Evolutionary conservation across 1,284 basidiomycete genomes (phyloP).

Genomic region (Puccinia polysora): DNA sequence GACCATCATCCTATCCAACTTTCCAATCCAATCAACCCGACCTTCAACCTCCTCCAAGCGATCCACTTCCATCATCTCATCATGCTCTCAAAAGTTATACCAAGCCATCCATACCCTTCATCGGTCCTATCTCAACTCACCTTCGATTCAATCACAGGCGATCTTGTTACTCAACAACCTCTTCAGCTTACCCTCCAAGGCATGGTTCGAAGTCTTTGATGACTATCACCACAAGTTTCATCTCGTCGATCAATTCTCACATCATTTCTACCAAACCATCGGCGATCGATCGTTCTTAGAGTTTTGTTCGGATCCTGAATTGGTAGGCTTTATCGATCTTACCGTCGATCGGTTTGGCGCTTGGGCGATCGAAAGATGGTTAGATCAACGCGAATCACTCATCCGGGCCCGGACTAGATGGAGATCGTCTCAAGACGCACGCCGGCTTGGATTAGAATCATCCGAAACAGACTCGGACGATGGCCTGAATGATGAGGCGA

Average conservation of each 20-base stretch:
- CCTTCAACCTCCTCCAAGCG: not conserved
- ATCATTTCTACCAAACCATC: not conserved
- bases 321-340: constrained; percentile 13
- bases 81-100: not conserved
- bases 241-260: not conserved
- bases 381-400: constrained; percentile 1
- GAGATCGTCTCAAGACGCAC: not conserved
- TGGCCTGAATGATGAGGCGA: constrained; percentile 1
- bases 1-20: constrained; percentile 7
- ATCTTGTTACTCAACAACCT: not conserved
- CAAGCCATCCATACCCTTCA: not conserved
- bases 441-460: not conserved
- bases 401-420: not conserved
- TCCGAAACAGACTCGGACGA: not conserved
- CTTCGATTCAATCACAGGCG: not conserved
- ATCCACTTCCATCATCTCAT: not conserved
- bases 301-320: not conserved
- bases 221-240: constrained; percentile 1
- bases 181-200: not conserved
- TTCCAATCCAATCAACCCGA: not conserved
- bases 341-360: not conserved
- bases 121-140: not conserved
- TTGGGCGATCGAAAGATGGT: constrained; percentile 1
- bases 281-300: not conserved
- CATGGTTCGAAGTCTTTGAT: constrained; percentile 26